Conservation (phyloP, 805 yeast species). For the Scheffersomyces ergatensis region DNA sequence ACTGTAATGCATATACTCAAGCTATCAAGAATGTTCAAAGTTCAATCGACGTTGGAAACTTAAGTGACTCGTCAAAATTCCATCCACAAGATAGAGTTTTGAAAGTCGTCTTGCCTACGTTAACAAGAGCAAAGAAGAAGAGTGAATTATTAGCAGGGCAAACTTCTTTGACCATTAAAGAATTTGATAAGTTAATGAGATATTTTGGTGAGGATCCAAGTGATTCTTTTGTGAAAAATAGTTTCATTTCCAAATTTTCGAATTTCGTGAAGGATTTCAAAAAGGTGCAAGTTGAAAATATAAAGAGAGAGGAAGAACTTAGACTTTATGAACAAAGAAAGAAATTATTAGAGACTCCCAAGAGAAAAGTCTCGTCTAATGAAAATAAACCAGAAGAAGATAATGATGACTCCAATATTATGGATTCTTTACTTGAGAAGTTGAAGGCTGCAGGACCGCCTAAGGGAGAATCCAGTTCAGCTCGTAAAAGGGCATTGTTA, state of each 20-base stretch:
- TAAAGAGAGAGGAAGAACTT: slow-evolving; percentile 66
- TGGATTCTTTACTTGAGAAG: slow-evolving; percentile 85
- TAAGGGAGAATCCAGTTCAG: slow-evolving; percentile 73
- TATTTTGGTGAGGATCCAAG: slow-evolving; percentile 73
- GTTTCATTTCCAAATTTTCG: slow-evolving; percentile 61
- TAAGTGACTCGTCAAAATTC: slow-evolving; percentile 58
- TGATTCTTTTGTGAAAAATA: slow-evolving; percentile 50
- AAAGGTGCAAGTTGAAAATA: slow-evolving; percentile 62
- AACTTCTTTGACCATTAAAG: slow-evolving; percentile 46
- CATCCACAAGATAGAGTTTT: slow-evolving; percentile 68
- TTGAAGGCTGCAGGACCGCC: slow-evolving; percentile 83
- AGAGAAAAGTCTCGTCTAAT: slow-evolving; percentile 3
- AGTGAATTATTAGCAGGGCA: slow-evolving; percentile 51
- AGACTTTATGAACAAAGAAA: slow-evolving; percentile 74
- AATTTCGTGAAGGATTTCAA: slow-evolving; percentile 61
- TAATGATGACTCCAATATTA: slow-evolving; percentile 52
- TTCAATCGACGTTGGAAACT: slow-evolving; percentile 59
- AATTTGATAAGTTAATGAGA: slow-evolving; percentile 58
- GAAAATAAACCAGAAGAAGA: slow-evolving; percentile 11
- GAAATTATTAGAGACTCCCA: slow-evolving; percentile 52
- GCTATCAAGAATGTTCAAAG: slow-evolving; percentile 50
- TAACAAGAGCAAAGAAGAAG: slow-evolving; percentile 55
- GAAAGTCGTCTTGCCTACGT: slow-evolving; percentile 48
- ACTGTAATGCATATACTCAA: slow-evolving; percentile 53
- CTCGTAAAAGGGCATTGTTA: slow-evolving; percentile 76